phyloP scores from a whole-genome alignment of 108 stramenopile species.

The Nitzschia sp. region DNA sequence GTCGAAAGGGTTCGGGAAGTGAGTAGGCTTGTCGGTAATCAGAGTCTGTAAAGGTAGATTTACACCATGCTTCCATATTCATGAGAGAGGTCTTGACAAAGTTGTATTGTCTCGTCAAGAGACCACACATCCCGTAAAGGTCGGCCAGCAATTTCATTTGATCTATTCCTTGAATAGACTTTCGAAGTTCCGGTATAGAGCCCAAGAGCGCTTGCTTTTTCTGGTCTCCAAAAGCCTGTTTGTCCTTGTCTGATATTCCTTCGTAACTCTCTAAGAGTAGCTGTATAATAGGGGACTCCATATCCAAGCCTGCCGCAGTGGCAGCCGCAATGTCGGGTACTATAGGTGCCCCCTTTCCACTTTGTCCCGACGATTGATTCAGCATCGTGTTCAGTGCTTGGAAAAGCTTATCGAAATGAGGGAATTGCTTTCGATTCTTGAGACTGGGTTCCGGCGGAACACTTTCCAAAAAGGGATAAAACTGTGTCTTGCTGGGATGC shows the following conservation, averaged over 20 bases:
- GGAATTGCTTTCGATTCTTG: conserved; percentile 47
- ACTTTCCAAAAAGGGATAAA: conserved; percentile 55
- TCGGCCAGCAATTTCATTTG: conserved; percentile 30
- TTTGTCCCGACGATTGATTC: not conserved
- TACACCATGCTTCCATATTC: conserved; percentile 65
- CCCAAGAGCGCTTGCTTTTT: conserved; percentile 11
- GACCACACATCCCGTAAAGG: conserved; percentile 36
- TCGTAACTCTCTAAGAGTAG: conserved; percentile 28
- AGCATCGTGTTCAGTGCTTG: conserved; percentile 18
- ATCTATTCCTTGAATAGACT: conserved; percentile 26
- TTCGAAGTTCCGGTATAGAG: conserved; percentile 16
- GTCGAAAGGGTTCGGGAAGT: conserved; percentile 4
- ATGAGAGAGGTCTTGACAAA: conserved; percentile 44
- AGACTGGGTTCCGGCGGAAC: conserved; percentile 43
- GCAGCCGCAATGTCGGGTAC: not conserved
- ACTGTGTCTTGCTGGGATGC: conserved; percentile 32
- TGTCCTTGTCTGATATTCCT: conserved; percentile 24
- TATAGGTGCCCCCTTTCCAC: not conserved
- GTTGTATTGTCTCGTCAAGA: conserved; percentile 47
- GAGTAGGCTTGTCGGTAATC: conserved; percentile 39
- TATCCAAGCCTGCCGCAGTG: not conserved
- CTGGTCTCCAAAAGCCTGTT: conserved; percentile 13
- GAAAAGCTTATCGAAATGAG: conserved; percentile 36
- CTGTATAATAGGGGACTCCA: conserved; percentile 15
- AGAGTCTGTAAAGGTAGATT: conserved; percentile 34